Evolutionary conservation across 2,329 filamentous ascomycete genomes (phyloP), one percentile per base, ranked within the genome.

Genomic region (Sclerotinia subarctica): DNA sequence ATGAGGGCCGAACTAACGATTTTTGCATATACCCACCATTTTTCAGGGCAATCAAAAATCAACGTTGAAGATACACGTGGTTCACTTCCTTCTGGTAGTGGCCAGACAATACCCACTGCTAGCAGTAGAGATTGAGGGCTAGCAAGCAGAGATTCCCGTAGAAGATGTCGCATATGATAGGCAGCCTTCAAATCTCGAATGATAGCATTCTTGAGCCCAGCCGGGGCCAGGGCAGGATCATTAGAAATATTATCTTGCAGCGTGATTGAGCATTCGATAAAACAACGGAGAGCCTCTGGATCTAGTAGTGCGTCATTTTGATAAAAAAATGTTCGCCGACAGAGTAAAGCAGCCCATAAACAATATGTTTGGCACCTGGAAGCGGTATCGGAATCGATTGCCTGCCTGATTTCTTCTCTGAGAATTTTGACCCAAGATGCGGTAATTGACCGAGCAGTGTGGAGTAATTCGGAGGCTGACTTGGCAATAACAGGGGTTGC

Each of bases 311-410:
- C 24, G n/a, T 35, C 38, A 13, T 38, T 19, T 0, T 70, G 69
- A 3, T 74, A 42, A 1, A 70, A 74, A 66, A 83, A 83, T 0
- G 83, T 85, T 3, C 80, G 77, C 32, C 81, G 78, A 63, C 86
- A 89, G 0, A 90, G 77, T 0, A 90, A 69, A 0, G 87, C 82
- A 0, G 86, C 82, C 76, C 82, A 83, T 0, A 90, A 79, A 0
- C 81, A 80, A 69, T 85, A 87, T 0, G 73, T 70, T 3, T 81
- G 79, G 7, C 77, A 76, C 35, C 78, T 79, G 24, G 78, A 76
- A 0, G 81, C 77, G 0, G 75, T 76, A 1, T 80, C 76, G 0
- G 77, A 73, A 24, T 85, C 80, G 0, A 60, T 75, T 0, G 80
- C 76, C 1, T 72, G 76, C 21, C 78, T 76, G 0, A 83, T 78